Conservation (phyloP, 78 protist species). For the Guillardia theta region DNA sequence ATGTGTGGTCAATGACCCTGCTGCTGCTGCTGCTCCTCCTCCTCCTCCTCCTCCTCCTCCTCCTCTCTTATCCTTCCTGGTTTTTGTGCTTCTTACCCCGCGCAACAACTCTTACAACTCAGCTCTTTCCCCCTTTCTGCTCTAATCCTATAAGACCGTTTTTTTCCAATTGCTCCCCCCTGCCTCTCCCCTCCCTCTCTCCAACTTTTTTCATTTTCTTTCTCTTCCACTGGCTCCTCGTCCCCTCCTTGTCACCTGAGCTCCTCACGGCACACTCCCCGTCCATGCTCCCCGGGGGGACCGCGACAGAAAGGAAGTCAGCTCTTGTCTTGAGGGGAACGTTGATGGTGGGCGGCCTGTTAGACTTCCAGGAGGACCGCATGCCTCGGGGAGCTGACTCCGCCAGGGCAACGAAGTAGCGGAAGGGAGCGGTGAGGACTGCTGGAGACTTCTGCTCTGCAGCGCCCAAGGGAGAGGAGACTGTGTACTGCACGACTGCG, state of each 20-base stretch:
- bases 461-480: no score
- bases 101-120: no score
- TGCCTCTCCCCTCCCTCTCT: not conserved
- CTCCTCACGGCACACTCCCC: not conserved
- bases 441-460: not conserved
- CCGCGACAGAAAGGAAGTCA: not conserved
- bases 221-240: not conserved
- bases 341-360: not conserved
- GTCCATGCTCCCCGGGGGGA: conserved; percentile 11
- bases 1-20: no score
- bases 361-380: not conserved
- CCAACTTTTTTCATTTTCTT: not conserved
- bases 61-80: no score
- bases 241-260: not conserved
- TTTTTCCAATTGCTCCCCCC: no score
- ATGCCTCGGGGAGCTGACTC: not conserved
- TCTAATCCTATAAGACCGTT: no score
- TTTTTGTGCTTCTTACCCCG: no score
- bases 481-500: no score
- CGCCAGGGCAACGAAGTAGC: not conserved
- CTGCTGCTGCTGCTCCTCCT: no score
- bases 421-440: not conserved
- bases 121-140: no score
- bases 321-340: not conserved
- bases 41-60: no score